These are phyloP conservation scores for Ophiocordyceps sinensis DNA, from an alignment of 2,329 filamentous ascomycete genomes.

Conservation along the genomic window DNA sequence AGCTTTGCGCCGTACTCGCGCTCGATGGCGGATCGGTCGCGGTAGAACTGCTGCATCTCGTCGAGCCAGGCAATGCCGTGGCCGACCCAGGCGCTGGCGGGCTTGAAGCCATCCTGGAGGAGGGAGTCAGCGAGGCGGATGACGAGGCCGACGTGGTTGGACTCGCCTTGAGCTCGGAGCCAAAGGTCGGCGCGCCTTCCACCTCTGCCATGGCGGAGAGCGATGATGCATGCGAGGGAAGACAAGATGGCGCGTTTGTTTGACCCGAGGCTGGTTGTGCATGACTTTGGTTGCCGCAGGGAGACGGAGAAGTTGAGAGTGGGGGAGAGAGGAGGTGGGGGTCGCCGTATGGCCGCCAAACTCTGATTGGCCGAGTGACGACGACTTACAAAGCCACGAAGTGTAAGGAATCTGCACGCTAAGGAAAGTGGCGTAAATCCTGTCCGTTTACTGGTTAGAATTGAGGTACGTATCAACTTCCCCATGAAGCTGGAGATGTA, in stretches of 20 bases:
- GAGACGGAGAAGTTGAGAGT: too few relatives aligned
- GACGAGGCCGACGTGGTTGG: neutral
- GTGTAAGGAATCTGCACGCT: too few relatives aligned
- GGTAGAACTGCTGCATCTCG: constrained; percentile 94
- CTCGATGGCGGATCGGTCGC: constrained; percentile 84
- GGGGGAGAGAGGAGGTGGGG: too few relatives aligned
- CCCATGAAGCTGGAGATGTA: too few relatives aligned
- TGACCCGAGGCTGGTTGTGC: neutral
- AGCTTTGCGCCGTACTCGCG: constrained; percentile 93
- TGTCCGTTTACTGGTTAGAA: too few relatives aligned
- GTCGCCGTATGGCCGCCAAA: too few relatives aligned
- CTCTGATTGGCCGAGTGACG: too few relatives aligned
- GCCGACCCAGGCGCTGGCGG: constrained; percentile 81
- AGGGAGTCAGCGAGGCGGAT: neutral
- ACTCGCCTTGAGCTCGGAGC: constrained; percentile 79
- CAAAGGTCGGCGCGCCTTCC: constrained; percentile 75
- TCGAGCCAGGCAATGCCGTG: constrained; percentile 90
- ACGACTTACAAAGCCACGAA: too few relatives aligned
- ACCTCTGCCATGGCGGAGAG: constrained; percentile 56
- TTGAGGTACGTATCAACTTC: too few relatives aligned
- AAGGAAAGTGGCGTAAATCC: too few relatives aligned
- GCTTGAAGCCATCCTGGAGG: constrained; percentile 81
- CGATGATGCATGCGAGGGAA: constrained; percentile 1
- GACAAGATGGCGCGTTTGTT: constrained; percentile 5
- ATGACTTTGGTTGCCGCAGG: too few relatives aligned